Evolutionary conservation across 2,329 filamentous ascomycete genomes (phyloP), one percentile per base, ranked within the genome.

Genomic region (Talaromyces rugulosus): DNA sequence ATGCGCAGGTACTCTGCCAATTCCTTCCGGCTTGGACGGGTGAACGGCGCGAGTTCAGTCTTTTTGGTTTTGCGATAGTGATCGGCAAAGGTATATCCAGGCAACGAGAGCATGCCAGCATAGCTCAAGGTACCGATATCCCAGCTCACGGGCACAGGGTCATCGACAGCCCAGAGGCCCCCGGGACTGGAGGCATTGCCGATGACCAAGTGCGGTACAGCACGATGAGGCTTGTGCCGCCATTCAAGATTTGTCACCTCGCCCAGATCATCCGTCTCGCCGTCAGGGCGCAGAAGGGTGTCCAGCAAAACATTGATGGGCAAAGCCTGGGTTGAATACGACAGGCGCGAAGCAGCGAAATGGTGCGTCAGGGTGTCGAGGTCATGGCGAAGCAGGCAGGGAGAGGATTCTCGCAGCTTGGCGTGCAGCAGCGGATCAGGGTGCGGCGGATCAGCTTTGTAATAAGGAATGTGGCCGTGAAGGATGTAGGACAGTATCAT

Each of bases 401-500:
- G 42, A 5, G 79, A 75, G 2, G 74, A 66, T 56, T 75, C 71
- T 55, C 75, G 76, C n/a, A 87, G 75, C 67, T 86, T 87, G 47
- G 78, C 71, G 69, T 86, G 80, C 7, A 87, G 77, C 23, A 87
- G 74, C 33, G 78, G 73, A 71, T 87, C 85, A 40, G 84, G 83
- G 72, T 87, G 85, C 40, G 80, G 80, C 59, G 72, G 74, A 28
- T 74, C 66, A 3, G 79, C 73, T 42, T 79, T 73, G 67, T 87
- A 87, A 68, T 80, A 81, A 5, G 85, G 85, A 59, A 86, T 76
- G 68, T 87, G 78, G 42, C 85, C 85, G 72, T 87, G 84, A 31
- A 87, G 80, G 51, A 87, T 85, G 71, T 85, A 87, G 53, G 84
- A 86, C 40, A 87, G 77, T 66, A 87, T 83, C 74, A 87, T 78